Evolutionary conservation across 179 eudicot species (phyloP), one percentile per base, ranked within the genome.

Genomic region (Beta corolliflora): DNA sequence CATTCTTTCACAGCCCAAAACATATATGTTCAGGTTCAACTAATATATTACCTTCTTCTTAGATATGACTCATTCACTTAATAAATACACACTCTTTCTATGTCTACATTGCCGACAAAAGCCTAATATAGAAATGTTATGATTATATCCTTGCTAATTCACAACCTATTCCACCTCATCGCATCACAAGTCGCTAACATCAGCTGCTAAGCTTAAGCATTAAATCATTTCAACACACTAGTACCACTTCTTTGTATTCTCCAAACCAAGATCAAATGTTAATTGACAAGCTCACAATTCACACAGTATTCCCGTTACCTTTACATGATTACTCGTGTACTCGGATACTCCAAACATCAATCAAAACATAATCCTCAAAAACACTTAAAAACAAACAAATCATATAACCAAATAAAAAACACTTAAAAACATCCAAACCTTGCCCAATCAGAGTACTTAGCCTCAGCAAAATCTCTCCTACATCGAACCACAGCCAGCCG

Each of bases 401-500:
- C 52, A 75, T 11, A 69, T 46, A 25, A 31, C 7, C 5, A 16
- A 19, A 45, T 15, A 50, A 48, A n/a, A 10, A 14, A 9, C 65
- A 13, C 23, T 23, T 15, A 54, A 50, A 77, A n/a, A 48, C 50
- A 75, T 31, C 53, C 90, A 80, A 81, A 95, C 99, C 99, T 89
- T 58, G 89, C 98, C 99, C 99, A 95, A 77, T 91, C 95, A 9
- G 99, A 89, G 83, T 93, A 92, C 91, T 95, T 95, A 10, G 99
- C 97, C 87, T 85, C 82, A 7, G 99, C 94, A 79, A 87, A 80
- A 78, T 89, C 91, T 83, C 99, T 92, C 77, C 90, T 89, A 66
- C 85, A 82, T 0, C 98, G 92, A 56, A 92, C 97, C 75, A 91
- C 88, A 15, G 96, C 99, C 92, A 96, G 85, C 81, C 77, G 88